Percentiles rank a stretch among this genome's conserved stretches.
These are phyloP conservation scores for Pulicaria dysenterica DNA, from an alignment of 129 eudicot genomes.

Conservation along the genomic window DNA sequence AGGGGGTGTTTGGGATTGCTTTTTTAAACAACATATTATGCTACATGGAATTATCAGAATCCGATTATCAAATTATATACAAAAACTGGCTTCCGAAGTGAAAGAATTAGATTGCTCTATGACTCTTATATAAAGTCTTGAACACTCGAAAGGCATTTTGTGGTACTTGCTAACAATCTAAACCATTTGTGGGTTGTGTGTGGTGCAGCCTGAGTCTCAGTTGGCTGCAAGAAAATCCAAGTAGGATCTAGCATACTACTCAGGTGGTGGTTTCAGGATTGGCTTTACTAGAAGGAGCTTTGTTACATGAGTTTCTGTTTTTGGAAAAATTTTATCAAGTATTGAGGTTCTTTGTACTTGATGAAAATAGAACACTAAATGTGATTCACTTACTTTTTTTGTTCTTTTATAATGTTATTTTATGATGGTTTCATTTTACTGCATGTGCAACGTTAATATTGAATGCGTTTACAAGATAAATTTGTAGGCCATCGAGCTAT, in stretches of 20 bases:
- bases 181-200: not conserved
- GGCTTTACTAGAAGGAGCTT: slow-evolving; percentile 3
- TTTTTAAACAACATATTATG: not conserved
- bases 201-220: slow-evolving; percentile 23
- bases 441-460: too few species aligned
- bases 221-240: slow-evolving; percentile 22
- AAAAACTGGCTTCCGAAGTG: not conserved
- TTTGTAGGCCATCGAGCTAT: too few species aligned
- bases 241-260: not conserved
- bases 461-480: too few species aligned
- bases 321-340: not conserved
- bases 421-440: too few species aligned
- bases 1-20: not conserved
- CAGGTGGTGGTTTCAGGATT: not conserved
- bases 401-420: too few species aligned
- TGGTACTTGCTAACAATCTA: not conserved
- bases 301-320: not conserved
- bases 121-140: not conserved
- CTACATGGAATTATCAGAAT: not conserved
- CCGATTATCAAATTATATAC: not conserved
- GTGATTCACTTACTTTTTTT: too few species aligned
- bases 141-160: not conserved
- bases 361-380: not conserved
- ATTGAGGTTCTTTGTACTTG: not conserved
- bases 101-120: not conserved